Conservation (phyloP, 2,329 filamentous ascomycete genomes). For the Ophiostoma montium region DNA sequence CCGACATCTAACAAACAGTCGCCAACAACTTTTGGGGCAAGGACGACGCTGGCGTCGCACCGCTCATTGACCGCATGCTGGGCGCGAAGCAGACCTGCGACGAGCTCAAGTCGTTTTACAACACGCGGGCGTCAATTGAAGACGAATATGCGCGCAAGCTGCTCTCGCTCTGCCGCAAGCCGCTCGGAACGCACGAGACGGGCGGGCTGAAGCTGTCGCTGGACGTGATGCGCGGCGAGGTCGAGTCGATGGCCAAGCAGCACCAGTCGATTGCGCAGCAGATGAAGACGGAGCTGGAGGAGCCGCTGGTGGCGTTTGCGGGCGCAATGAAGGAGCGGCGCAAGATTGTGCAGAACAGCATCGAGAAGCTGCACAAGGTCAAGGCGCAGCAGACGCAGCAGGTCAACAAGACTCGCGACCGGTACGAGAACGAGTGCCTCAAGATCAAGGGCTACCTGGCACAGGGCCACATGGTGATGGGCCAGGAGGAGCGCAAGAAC, state of each 20-base stretch:
- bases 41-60: conserved; percentile 88
- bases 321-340: conserved; percentile 92
- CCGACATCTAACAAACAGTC: conserved; percentile 38
- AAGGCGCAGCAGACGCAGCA: conserved; percentile 83
- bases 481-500: conserved; percentile 95
- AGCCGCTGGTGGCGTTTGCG: conserved; percentile 79
- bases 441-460: conserved; percentile 98
- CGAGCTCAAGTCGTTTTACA: conserved; percentile 85
- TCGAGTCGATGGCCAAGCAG: conserved; percentile 87
- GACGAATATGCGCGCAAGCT: conserved; percentile 92
- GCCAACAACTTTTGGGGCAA: conserved; percentile 99
- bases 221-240: conserved; percentile 75
- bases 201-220: conserved; percentile 74
- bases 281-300: conserved; percentile 93
- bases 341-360: conserved; percentile 88
- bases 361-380: conserved; percentile 85
- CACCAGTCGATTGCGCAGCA: conserved; percentile 81
- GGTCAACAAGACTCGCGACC: conserved; percentile 86
- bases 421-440: conserved; percentile 92
- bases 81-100: conserved; percentile 89
- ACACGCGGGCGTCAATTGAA: conserved; percentile 77
- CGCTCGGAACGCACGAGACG: conserved; percentile 74
- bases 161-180: conserved; percentile 70
- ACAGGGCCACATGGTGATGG: conserved; percentile 99
- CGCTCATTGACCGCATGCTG: conserved; percentile 87